A percentile compares a stretch with the other conserved stretches of the same genome.
phyloP scores from a whole-genome alignment of 2,329 filamentous ascomycete genomes.

The Sporothrix inflata region DNA sequence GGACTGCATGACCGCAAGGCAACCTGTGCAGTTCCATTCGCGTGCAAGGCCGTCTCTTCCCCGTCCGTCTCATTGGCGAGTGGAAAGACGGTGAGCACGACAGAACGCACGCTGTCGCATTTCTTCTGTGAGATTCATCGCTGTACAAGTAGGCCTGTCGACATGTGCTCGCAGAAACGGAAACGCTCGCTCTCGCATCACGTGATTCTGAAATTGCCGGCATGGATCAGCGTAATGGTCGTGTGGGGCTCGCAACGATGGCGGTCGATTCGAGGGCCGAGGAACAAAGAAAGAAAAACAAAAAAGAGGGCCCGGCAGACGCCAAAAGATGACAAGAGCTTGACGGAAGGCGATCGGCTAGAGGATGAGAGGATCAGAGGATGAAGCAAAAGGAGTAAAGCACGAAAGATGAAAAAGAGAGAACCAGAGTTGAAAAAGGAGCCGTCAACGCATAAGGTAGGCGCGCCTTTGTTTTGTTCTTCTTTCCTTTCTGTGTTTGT shows the following conservation, averaged over 20 bases:
- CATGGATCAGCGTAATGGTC: slow-evolving; percentile 16
- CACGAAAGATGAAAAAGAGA: not conserved
- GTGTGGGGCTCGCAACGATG: slow-evolving; percentile 3
- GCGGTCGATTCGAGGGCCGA: not conserved
- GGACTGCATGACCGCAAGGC: not conserved
- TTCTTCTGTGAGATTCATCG: not conserved
- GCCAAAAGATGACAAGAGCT: slow-evolving; percentile 15
- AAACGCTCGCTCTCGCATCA: not conserved
- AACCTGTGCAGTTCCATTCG: slow-evolving; percentile 5
- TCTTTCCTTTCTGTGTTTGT: not conserved
- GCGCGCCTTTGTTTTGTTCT: slow-evolving; percentile 1
- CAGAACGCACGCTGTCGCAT: not conserved
- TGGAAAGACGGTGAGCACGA: slow-evolving; percentile 14
- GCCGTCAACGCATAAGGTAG: not conserved
- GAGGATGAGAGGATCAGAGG: not conserved
- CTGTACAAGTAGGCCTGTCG: not conserved
- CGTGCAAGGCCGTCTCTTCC: not conserved
- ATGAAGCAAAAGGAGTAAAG: not conserved
- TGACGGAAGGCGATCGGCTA: not conserved
- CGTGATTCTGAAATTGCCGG: slow-evolving; percentile 17
- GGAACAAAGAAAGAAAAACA: slow-evolving; percentile 1
- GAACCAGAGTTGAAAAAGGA: not conserved
- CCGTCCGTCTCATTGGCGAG: not conserved
- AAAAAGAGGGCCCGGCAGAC: not conserved
- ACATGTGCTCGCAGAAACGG: not conserved